Base-by-base conservation (phyloP, 495 filamentous ascomycete genomes). In the Aspergillus heteromorphus region DNA sequence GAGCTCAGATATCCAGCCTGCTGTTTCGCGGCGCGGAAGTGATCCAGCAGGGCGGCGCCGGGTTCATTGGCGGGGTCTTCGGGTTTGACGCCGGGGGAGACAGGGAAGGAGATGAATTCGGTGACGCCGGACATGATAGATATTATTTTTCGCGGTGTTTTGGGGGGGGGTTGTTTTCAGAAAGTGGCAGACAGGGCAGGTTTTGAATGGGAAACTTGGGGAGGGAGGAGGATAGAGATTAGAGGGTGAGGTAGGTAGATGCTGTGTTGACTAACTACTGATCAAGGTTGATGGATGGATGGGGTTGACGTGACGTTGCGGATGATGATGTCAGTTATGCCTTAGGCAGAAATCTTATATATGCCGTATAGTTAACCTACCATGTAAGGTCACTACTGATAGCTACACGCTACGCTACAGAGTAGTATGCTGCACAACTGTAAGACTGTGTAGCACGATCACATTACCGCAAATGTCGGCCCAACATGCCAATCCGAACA, bases 41-140 rank as follows among this genome's bases (percentile, higher is more conserved):
- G 40, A 5, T 54, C 49, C 14, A 73, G 54, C 7, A 75, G 61
- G 6, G 55, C 53, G 10, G 55, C 23, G 36, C 74, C 74, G 40
- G 70, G 64, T 23, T 62, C 60, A 53, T 57, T 76, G 19, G 50
- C 52, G 17, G 66, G 67, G 27, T 74, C 68, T 57, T 75, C 74
- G 9, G 73, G 74, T 54, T 66, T 68, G n/a, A 77, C 66, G 17
- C 66, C 60, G 21, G 62, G 54, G 54, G 70, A 73, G 38, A 71
- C 48, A 17, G 65, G 68, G 66, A 75, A 73, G 49, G 64, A 71
- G 55, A 74, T 65, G 58, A 77, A 67, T 53, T 77, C 65, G 42
- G 57, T 68, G 59, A 69, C 60, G 17, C 49, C n/a, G 27, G 17
- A n/a, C 19, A 47, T 25, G 14, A 16, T 14, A 20, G n/a, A n/a